Conservation (phyloP, 306 rosid genomes). For the Citrullus colocynthis region DNA sequence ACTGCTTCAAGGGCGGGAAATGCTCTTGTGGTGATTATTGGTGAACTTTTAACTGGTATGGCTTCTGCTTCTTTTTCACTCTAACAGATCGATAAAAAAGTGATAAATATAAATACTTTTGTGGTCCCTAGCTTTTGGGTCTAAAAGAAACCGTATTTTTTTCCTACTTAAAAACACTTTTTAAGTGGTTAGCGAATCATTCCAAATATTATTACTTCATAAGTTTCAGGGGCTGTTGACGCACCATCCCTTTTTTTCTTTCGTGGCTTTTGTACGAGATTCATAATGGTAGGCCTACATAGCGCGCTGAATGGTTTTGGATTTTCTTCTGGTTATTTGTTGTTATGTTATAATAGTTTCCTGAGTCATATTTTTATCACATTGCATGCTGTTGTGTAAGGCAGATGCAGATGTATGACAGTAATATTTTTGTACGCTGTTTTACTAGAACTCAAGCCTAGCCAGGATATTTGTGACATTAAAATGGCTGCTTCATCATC, state of each 20-base stretch:
- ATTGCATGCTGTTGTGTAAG: background rate
- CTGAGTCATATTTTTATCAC: background rate
- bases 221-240: background rate
- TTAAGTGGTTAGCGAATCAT: too few species aligned
- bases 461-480: background rate
- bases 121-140: too few species aligned
- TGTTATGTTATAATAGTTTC: background rate
- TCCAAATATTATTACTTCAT: background rate
- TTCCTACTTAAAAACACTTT: too few species aligned
- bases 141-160: too few species aligned
- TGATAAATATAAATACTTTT: too few species aligned
- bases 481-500: conserved; percentile 54
- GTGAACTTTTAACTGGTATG: background rate
- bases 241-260: background rate
- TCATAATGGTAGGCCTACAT: background rate
- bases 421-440: background rate
- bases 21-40: conserved; percentile 11
- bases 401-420: background rate
- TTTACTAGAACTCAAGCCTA: background rate
- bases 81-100: too few species aligned
- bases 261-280: background rate
- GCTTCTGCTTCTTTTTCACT: too few species aligned
- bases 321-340: background rate
- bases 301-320: background rate
- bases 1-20: conserved; percentile 54